Evolutionary conservation across 225 moss, liverwort and hornwort genomes (phyloP), one percentile per base, ranked within the genome.

Genomic region (Ulota crispa): DNA sequence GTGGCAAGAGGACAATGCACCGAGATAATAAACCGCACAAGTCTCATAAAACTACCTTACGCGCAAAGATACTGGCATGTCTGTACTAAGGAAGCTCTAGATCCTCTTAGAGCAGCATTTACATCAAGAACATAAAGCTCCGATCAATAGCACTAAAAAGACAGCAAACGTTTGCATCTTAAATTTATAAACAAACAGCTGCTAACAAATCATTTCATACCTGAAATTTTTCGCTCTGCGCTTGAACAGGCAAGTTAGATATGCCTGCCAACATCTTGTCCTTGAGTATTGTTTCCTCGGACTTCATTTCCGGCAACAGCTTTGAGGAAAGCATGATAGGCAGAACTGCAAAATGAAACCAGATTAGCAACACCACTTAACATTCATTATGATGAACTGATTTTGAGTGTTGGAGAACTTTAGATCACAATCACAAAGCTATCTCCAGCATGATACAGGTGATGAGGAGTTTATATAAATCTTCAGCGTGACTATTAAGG

Each of bases 241-340:
- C 80, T 67, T 89, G 92, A 67, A 92, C 82, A 60, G 91, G 91
- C 69, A 92, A 81, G 83, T 87, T 91, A 28, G 93, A 83, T 31
- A 92, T 66, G 78, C 92, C 92, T 36, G 84, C 86, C 75, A 93
- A 71, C 59, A 96, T 89, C 83, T 93, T 92, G 77, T 99, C 98
- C 80, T 95, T 99, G 11, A 89, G 84, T 34, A 85, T 21, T 28
- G 89, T 92, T 82, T 96, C 94, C 63, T 92, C 96, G 32, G 94
- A 84, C 82, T 99, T 96, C 94, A 99, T 96, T 87, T 99, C 98
- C 52, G 96, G 98, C 54, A 99, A 85, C 73, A 99, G 89, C 89
- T 96, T 99, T 54, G 98, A 94, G 24, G 98, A 99, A 71, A 99
- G 88, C 98, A 99, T 99, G 23, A 99, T 96, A 26, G 98, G 98